A percentile compares a stretch with the other conserved stretches of the same genome.
Evolutionary conservation across 192 early-diverging fungal genomes (phyloP).

Genomic region (Umbelopsis ramanniana): DNA sequence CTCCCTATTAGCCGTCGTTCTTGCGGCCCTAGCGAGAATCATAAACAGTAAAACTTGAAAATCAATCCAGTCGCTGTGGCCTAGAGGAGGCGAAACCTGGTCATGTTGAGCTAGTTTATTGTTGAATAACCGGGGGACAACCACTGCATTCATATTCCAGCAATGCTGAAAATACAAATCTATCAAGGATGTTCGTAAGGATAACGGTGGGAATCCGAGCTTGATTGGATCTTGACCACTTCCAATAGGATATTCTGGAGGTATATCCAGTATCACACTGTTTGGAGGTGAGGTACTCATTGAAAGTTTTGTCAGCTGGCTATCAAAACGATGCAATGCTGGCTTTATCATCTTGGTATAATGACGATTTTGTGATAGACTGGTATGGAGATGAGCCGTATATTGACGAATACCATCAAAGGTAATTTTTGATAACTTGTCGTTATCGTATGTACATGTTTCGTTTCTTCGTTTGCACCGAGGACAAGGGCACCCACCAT

Average conservation of each 20-base stretch:
- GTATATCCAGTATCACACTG: not conserved
- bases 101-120: not conserved
- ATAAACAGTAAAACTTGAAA: slow-evolving; percentile 10
- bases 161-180: slow-evolving; percentile 6
- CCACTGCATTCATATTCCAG: not conserved
- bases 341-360: not conserved
- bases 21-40: not conserved
- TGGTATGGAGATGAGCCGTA: not conserved
- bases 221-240: not conserved
- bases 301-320: not conserved
- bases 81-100: not conserved
- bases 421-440: not conserved
- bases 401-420: not conserved
- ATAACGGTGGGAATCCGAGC: not conserved
- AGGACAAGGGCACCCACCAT: not conserved
- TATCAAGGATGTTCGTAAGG: not conserved
- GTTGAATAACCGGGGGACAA: not conserved
- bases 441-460: slow-evolving; percentile 4
- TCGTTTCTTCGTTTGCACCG: not conserved
- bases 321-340: not conserved
- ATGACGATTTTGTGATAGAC: not conserved
- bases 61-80: slow-evolving; percentile 2
- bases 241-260: slow-evolving; percentile 5
- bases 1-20: not conserved
- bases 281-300: not conserved